These are phyloP conservation scores for Yarrowia galli DNA, from an alignment of 1,139 yeast species.

Conservation along the genomic window DNA sequence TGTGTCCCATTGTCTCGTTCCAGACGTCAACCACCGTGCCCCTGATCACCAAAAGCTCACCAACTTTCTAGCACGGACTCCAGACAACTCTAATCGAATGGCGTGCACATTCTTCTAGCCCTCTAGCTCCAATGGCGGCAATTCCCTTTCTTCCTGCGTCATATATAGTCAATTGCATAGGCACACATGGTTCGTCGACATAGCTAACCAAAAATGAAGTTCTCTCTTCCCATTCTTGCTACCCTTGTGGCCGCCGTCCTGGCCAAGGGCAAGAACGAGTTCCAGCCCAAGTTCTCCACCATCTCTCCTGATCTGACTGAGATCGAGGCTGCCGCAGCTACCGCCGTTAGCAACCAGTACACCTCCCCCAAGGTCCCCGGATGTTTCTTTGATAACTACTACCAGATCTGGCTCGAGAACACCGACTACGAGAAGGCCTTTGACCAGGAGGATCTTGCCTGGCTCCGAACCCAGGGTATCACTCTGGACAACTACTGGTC, in stretches of 20 bases:
- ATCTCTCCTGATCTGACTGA: slow-evolving; percentile 52
- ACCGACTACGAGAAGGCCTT: slow-evolving; percentile 60
- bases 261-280: neutral
- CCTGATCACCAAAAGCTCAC: slow-evolving; percentile 22
- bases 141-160: neutral
- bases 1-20: too few relatives aligned
- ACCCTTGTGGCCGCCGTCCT: slow-evolving; percentile 1
- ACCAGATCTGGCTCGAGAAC: slow-evolving; percentile 58
- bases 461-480: slow-evolving; percentile 55
- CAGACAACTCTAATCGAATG: neutral
- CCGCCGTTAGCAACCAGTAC: slow-evolving; percentile 53
- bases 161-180: neutral
- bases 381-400: slow-evolving; percentile 55
- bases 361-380: slow-evolving; percentile 51
- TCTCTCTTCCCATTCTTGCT: slow-evolving; percentile 2
- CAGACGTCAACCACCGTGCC: neutral
- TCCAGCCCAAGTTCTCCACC: slow-evolving; percentile 50
- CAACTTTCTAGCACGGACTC: slow-evolving; percentile 7
- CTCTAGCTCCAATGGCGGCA: neutral
- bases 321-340: slow-evolving; percentile 53
- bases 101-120: neutral
- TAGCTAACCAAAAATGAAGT: neutral
- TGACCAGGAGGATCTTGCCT: slow-evolving; percentile 54
- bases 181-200: neutral
- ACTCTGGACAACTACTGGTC: slow-evolving; percentile 59